Evolutionary conservation across 768 basidiomycete species (phyloP), one percentile per base, ranked within the genome.

Genomic region (Termitomyces sp.): DNA sequence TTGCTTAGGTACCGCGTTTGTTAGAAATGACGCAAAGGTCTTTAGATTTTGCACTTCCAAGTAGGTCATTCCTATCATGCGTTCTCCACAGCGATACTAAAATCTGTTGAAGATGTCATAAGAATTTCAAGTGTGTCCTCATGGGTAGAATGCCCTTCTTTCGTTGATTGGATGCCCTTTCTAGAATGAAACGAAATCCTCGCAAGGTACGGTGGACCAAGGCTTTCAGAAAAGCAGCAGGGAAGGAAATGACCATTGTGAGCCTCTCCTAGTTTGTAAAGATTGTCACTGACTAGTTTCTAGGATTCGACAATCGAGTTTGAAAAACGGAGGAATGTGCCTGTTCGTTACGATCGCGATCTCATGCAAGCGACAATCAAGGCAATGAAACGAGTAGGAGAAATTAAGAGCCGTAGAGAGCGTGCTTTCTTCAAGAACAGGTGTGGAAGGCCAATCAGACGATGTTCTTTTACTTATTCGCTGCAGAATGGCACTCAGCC

Each of bases 161-260:
- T 23, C 51, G 10, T 50, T 43, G 33, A 40, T 52, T 41, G 23
- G 7, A 29, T 52, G 46, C 40, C 36, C 13, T 5, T 55, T 22
- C 22, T 61, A 95, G 94, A 73, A 98, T 98, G 97, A 98, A 98
- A 78, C 89, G 97, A 36, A 99, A 98, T 74, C 97, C 97, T 42
- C 87, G 97, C 57, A 99, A 99, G 73, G 95, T 99, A 35, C 80
- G 92, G 63, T 99, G 97, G 97, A 99, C 97, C 42, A 99, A 99
- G 72, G 97, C 97, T 20, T 99, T 99, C 81, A 84, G 97, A 60
- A 96, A 94, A 72, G 94, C 97, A 18, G 91, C 95, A 48, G 97
- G 97, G 50, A 99, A 98, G 76, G 97, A 99, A 76, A 99, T 99
- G 97, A 95, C 91, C 5, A 89, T 99, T 65, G 95, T 95, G 66